Evolutionary conservation across 495 filamentous ascomycete species (phyloP).

Genomic region (Aspergillus diversus): DNA sequence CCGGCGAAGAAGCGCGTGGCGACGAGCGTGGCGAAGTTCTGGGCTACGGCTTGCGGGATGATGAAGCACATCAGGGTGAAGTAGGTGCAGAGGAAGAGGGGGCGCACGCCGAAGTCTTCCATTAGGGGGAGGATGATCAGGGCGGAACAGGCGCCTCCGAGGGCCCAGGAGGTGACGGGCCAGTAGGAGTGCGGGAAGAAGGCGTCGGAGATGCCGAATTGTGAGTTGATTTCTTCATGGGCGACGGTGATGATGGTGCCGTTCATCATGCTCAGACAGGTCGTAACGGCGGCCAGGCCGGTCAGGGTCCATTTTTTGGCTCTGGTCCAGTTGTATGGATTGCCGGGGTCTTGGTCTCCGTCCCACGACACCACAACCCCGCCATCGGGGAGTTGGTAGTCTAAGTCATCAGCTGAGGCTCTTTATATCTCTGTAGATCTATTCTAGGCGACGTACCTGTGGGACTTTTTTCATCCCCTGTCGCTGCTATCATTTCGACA

Average conservation of each 20-base stretch:
- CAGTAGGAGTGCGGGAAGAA: slow-evolving; percentile 57
- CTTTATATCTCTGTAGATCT: background rate
- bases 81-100: slow-evolving; percentile 40
- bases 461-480: too few species aligned
- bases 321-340: slow-evolving; percentile 65
- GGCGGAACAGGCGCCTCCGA: slow-evolving; percentile 51
- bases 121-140: slow-evolving; percentile 54
- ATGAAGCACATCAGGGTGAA: slow-evolving; percentile 25
- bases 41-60: slow-evolving; percentile 28
- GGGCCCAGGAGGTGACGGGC: slow-evolving; percentile 53
- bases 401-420: background rate
- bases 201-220: slow-evolving; percentile 49
- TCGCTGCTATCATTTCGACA: too few species aligned
- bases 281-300: slow-evolving; percentile 29
- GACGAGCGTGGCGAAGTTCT: slow-evolving; percentile 28
- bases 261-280: slow-evolving; percentile 45
- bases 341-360: slow-evolving; percentile 45
- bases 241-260: slow-evolving; percentile 51
- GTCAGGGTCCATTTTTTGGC: slow-evolving; percentile 46
- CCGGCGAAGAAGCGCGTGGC: slow-evolving; percentile 26
- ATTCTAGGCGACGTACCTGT: background rate
- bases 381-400: background rate
- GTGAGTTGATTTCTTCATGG: slow-evolving; percentile 38
- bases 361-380: slow-evolving; percentile 6
- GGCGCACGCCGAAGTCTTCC: slow-evolving; percentile 54